Percentiles rank a stretch among this genome's conserved stretches.
Conservation (phyloP, 495 filamentous ascomycete genomes). For the Aspergillus campestris region DNA sequence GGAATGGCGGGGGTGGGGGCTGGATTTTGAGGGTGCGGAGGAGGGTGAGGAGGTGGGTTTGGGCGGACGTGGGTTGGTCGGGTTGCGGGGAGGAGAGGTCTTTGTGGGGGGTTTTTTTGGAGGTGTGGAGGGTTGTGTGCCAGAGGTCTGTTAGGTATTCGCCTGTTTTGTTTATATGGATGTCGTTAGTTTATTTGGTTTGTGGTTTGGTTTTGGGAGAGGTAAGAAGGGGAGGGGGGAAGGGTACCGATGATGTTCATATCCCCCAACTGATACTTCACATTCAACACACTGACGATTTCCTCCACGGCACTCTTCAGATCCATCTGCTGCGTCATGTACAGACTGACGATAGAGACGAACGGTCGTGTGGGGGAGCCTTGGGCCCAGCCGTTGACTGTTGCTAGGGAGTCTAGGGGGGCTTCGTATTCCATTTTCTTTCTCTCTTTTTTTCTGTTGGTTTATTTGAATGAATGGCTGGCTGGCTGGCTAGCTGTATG, state of each 20-base stretch:
- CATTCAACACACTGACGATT: slow-evolving; percentile 6
- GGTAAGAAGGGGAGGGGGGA: background rate
- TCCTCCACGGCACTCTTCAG: slow-evolving; percentile 1
- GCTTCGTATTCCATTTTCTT: no score
- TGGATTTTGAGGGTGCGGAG: background rate
- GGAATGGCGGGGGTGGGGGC: background rate
- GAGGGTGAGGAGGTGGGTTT: slow-evolving; percentile 2
- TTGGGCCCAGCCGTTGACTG: slow-evolving; percentile 3
- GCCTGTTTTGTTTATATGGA: background rate
- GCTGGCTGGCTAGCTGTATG: no score
- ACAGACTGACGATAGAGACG: slow-evolving; percentile 6
- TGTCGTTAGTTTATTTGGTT: background rate
- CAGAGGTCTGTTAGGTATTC: slow-evolving; percentile 6
- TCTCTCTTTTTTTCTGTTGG: no score
- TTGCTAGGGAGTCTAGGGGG: slow-evolving; percentile 2
- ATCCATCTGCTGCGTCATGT: slow-evolving; percentile 6
- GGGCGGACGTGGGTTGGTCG: slow-evolving; percentile 1
- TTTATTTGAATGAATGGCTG: no score
- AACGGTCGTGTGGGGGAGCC: slow-evolving; percentile 5
- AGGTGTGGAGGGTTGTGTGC: slow-evolving; percentile 1
- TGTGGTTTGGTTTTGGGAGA: background rate
- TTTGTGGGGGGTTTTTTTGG: slow-evolving; percentile 8
- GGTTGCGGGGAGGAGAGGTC: slow-evolving; percentile 1
- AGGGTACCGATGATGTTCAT: slow-evolving; percentile 1
- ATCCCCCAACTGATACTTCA: slow-evolving; percentile 2